Base-by-base conservation (phyloP, 306 rosid species). In the Quercus ilex region DNA sequence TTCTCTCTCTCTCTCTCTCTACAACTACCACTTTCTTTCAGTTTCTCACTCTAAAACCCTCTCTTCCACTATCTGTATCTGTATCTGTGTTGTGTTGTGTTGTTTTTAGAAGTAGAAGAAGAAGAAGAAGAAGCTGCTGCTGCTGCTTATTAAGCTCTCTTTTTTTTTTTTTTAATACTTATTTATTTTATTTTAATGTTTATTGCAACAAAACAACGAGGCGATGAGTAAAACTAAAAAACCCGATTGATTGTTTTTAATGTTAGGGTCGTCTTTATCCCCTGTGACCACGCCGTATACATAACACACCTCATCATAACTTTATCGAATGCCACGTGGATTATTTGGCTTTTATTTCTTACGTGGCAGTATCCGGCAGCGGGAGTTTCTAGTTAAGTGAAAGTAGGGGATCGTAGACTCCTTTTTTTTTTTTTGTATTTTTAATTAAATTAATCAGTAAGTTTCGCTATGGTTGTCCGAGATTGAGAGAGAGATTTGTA, bases 201-300 rank as follows among this genome's bases (percentile, higher is more conserved):
- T 85, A 85, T 76, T 85, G 89, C 90, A 72, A 65, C 88, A 87
- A 81, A 76, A 69, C 89, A 87, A 81, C 81, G 79, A 84, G 74
- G 77, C 55, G 87, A 80, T 55, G 84, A 76, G 76, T 33, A 72
- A 41, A 73, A 51, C 85, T 76, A 74, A 63, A 69, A 77, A 59
- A 55, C 78, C 70, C 77, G 57, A 74, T 67, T 6, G 41, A 35
- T 35, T 0, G 2, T 35, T 35, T 35, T 26, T 26, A 26, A 26
- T 35, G 71, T 57, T 62, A 14, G 17, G 74, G 57, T 23, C 76
- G 60, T 14, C 41, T 46, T 77, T 23, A 85, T 85, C 75, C 77
- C 25, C 41, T 83, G 86, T 85, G 64, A 78, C 70, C 21, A 43
- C 79, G 33, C 65, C 62, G 28, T 73, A 59, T 55, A 20, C 62